Evolutionary conservation across 805 yeast species (phyloP).

Genomic region (Starmerella cellae): DNA sequence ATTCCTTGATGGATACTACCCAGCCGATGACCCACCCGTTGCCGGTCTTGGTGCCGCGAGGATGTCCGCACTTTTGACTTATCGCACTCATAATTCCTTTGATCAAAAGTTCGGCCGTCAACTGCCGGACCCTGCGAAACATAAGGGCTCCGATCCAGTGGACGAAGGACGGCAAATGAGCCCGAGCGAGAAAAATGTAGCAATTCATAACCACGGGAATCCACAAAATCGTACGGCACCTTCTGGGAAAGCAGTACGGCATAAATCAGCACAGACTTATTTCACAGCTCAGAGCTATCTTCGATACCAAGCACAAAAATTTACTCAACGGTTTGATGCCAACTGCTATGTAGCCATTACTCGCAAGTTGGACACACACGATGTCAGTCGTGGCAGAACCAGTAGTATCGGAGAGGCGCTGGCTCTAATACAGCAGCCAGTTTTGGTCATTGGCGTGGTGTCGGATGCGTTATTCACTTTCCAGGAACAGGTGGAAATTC

Average conservation of each 20-base stretch:
- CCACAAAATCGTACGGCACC: constrained; percentile 8
- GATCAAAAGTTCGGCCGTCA: constrained; percentile 86
- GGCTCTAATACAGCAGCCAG: constrained; percentile 51
- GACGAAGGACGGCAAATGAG: constrained; percentile 15
- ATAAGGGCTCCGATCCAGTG: constrained; percentile 26
- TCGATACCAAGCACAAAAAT: constrained; percentile 87
- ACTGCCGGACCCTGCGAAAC: constrained; percentile 38
- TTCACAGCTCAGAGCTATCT: constrained; percentile 93
- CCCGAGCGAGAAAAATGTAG: constrained; percentile 54
- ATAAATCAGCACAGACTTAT: constrained; percentile 36
- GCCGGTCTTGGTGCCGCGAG: constrained; percentile 91
- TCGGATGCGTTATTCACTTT: constrained; percentile 89
- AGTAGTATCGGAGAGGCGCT: constrained; percentile 40
- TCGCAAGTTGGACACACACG: constrained; percentile 89
- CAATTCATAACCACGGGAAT: constrained; percentile 79
- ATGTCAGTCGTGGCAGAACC: constrained; percentile 68
- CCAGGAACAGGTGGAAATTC: constrained; percentile 78
- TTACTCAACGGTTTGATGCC: constrained; percentile 82
- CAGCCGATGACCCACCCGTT: constrained; percentile 63
- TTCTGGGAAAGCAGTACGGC: constrained; percentile 13
- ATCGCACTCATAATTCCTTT: constrained; percentile 82
- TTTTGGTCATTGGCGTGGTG: constrained; percentile 73
- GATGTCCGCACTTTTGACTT: constrained; percentile 90
- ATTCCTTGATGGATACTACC: constrained; percentile 79
- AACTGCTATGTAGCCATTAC: constrained; percentile 92